Evolutionary conservation across 352 stramenopile genomes (phyloP), one percentile per base, ranked within the genome.

Genomic region (Pythium insidiosum): DNA sequence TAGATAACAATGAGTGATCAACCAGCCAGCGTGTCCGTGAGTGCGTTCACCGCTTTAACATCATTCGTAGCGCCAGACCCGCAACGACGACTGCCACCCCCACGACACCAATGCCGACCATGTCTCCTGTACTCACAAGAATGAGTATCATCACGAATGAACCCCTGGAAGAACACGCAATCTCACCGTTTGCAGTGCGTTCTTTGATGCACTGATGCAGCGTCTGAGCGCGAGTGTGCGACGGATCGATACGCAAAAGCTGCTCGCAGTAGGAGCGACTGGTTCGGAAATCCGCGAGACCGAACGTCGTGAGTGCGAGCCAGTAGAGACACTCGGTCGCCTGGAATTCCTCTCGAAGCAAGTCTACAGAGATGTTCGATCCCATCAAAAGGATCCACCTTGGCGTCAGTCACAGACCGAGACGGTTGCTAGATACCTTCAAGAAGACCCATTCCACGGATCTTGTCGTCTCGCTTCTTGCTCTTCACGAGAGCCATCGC

Each of bases 161-260:
- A n/a, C 28, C 18, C n/a, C 24, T 28, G 24, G 6, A 12, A 33
- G 10, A 13, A 46, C 1, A 41, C 9, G 12, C 19, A 9, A 10
- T 36, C 49, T 13, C 24, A 83, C 74, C 75, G 59, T 67, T 82
- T 44, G 68, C 51, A 0, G 73, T 55, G 24, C 80, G 66, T 30
- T 88, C 73, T 35, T 87, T 85, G 47, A 91, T 82, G 38, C 73
- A 79, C 29, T 84, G 67, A 54, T 86, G 76, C 47, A 91, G 58
- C 41, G 75, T 51, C n/a, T 83, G 69, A 33, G 73, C 78, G 40
- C 78, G 84, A 43, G 68, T 67, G 49, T 91, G 71, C 26, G 61
- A 68, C 42, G 78, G 75, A 13, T 91, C 75, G 53, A 84, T 70
- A 38, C 71, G 71, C n/a, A 91, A 66, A 48, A 91, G 61, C 16